Evolutionary conservation across 176 grass and related monocot genomes (phyloP), one percentile per base, ranked within the genome.

Genomic region (Hyparrhenia diplandra): DNA sequence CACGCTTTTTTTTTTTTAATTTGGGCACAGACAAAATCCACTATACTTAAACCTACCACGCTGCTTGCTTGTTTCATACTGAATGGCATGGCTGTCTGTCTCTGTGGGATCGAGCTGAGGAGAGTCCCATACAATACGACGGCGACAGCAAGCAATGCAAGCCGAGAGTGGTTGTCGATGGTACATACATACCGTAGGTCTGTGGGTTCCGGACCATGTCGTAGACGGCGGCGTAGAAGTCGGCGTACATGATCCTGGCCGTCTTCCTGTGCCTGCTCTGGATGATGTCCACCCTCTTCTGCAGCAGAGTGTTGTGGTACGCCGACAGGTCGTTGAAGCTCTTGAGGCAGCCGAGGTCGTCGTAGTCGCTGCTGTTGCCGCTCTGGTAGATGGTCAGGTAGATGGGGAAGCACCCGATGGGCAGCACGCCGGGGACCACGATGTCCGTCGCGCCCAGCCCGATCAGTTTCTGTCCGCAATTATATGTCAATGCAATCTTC

Each of bases 351-450:
- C 91, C 88, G 49, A 71, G 54, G 23, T 9, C 0, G 64, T 90
- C 79, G 80, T 89, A 94, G 76, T 94, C 86, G 64, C 2, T 66
- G 85, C 32, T 36, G 82, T 28, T 75, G 30, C 63, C 67, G 63
- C 73, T 87, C 31, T 54, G 45, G 79, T 79, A 93, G 40, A 93
- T 41, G 62, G 75, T 80, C 3, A 90, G 82, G 85, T 93, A 93
- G 72, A 93, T 77, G 5, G 91, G 91, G 88, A 93, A 93, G 82
- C 91, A 93, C 1, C 91, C 88, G 71, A 88, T 87, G 23, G 91
- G 91, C 13, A 90, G 82, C 62, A 93, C 91, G 2, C 85, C 85
- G 0, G 91, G 88, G 21, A 93, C 85, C 5, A 88, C 85, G 31
- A 93, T 11, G 86, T 93, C 91, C 13, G 74, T 73, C 1, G 91